Percentiles rank a stretch among this genome's conserved stretches.
phyloP scores from a whole-genome alignment of 176 grass and related monocot genomes.

The Alloteropsis semialata region DNA sequence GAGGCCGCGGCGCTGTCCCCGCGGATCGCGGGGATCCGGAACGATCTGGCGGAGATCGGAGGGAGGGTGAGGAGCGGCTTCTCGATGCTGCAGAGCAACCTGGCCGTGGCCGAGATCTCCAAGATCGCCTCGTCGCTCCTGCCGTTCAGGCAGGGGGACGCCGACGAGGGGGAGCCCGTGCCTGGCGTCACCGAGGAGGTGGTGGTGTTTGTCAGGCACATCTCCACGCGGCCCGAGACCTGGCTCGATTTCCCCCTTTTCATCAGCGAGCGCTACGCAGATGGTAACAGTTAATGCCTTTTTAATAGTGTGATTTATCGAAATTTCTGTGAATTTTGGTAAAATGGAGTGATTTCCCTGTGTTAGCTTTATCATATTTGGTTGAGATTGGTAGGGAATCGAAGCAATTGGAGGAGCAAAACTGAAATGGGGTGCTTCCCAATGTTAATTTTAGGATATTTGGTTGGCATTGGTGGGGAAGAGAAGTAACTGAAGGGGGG shows the following conservation, averaged over 20 bases:
- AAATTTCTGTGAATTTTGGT: neutral
- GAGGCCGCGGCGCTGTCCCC: conserved; percentile 26
- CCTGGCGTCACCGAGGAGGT: conserved; percentile 58
- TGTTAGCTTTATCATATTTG: neutral
- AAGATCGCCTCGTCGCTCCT: conserved; percentile 77
- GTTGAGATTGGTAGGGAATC: neutral
- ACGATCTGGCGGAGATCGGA: conserved; percentile 73
- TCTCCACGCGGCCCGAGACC: conserved; percentile 60
- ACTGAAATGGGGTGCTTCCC: neutral
- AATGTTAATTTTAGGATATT: neutral
- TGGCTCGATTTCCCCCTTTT: conserved; percentile 74
- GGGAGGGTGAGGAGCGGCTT: conserved; percentile 68
- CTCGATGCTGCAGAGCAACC: conserved; percentile 57
- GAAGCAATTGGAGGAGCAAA: neutral
- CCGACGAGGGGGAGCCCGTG: conserved; percentile 37
- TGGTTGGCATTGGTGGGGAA: neutral
- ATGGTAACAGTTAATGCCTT: conserved; percentile 33
- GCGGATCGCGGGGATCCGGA: conserved; percentile 59
- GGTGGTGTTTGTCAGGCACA: conserved; percentile 60
- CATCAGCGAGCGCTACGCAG: conserved; percentile 40
- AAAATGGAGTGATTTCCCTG: neutral
- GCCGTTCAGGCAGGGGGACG: conserved; percentile 62
- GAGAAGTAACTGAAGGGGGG: neutral
- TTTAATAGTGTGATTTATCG: neutral
- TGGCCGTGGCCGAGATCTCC: conserved; percentile 65